Percentiles rank a stretch among this genome's conserved stretches.
These are phyloP conservation scores for Myriosclerotinia curreyana DNA, from an alignment of 2,329 filamentous ascomycete genomes.

Conservation along the genomic window DNA sequence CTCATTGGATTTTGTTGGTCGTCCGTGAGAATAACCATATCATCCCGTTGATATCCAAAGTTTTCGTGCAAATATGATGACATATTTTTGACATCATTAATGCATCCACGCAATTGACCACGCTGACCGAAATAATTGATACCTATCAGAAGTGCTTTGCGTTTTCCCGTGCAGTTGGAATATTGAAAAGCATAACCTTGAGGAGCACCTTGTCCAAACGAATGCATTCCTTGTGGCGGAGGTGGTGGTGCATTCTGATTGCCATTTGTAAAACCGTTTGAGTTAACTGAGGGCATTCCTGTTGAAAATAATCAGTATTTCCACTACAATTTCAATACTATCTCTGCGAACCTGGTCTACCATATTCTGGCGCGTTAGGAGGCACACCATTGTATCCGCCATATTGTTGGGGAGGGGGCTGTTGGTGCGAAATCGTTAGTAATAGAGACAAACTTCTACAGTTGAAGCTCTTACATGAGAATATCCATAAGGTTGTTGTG, in stretches of 20 bases:
- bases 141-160: conserved; percentile 87
- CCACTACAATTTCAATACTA: neutral
- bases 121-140: conserved; percentile 97
- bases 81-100: conserved; percentile 98
- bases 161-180: conserved; percentile 81
- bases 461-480: conserved; percentile 32
- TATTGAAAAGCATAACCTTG: conserved; percentile 83
- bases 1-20: conserved; percentile 98
- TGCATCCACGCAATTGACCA: conserved; percentile 86
- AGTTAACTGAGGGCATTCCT: conserved; percentile 46
- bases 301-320: conserved; percentile 18
- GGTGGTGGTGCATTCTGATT: conserved; percentile 60
- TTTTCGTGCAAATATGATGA: conserved; percentile 83
- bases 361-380: conserved; percentile 46
- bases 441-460: neutral
- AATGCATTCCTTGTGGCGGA: conserved; percentile 66
- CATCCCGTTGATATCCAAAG: conserved; percentile 89
- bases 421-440: conserved; percentile 14
- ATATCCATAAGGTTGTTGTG: conserved; percentile 43
- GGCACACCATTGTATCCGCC: conserved; percentile 42
- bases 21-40: conserved; percentile 96
- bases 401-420: conserved; percentile 49
- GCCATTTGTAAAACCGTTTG: conserved; percentile 55
- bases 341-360: conserved; percentile 49
- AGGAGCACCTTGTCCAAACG: conserved; percentile 78